phyloP scores from a whole-genome alignment of 805 yeast species.

The Zygosaccharomyces rouxii region DNA sequence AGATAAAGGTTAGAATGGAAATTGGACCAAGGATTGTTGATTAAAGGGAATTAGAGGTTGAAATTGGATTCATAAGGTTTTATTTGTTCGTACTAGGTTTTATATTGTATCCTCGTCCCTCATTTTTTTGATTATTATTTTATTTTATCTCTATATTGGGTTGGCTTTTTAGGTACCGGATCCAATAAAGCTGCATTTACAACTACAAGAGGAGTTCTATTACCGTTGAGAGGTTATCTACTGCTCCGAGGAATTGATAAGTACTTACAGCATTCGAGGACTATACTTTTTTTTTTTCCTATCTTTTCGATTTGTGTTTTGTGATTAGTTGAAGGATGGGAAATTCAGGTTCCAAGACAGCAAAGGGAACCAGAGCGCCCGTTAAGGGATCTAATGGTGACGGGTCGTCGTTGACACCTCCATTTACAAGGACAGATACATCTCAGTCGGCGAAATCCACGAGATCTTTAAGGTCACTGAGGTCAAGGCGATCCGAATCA shows the following conservation, averaged over 20 bases:
- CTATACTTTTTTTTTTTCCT: background rate
- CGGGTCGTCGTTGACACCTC: conserved; percentile 22
- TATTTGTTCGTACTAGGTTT: background rate
- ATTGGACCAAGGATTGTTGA: background rate
- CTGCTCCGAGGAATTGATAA: background rate
- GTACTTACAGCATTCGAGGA: background rate
- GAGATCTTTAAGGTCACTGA: conserved; percentile 42
- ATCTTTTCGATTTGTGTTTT: background rate
- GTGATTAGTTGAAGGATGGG: conserved; percentile 39
- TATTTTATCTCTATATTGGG: background rate
- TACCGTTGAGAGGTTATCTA: background rate
- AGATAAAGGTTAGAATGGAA: background rate
- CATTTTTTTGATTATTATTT: background rate
- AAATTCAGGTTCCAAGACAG: conserved; percentile 45
- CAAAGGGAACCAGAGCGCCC: conserved; percentile 17
- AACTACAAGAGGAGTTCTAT: background rate
- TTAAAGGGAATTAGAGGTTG: background rate
- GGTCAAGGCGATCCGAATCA: conserved; percentile 33
- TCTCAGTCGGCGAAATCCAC: conserved; percentile 46
- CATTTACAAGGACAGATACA: conserved; percentile 55
- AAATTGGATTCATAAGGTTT: background rate
- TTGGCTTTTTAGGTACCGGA: background rate
- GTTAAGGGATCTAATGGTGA: conserved; percentile 7
- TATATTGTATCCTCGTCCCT: background rate
- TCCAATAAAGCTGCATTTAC: background rate